Base-by-base conservation (phyloP, 495 filamentous ascomycete species). In the Lasiosphaeria ovina region DNA sequence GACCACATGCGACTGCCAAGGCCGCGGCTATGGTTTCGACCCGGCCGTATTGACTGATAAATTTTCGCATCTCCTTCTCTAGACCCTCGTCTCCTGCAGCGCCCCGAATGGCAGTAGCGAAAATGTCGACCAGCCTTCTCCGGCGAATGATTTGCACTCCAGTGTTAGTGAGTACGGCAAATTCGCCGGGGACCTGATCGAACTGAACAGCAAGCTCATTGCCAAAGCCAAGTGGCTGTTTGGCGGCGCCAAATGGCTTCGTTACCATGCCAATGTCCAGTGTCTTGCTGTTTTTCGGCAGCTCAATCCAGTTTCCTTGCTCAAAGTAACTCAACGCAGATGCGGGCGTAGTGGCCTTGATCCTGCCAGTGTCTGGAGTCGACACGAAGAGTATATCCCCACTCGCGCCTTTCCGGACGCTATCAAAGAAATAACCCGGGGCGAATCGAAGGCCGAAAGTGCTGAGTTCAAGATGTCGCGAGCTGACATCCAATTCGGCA, bases 181-280 rank as follows among this genome's bases (percentile, higher is more conserved):
- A 84, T 66, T 98, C 92, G 10, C 88, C 82, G 4, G 87, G 82
- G 0, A 85, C 78, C 33, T 90, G 81, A 66, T 98, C 95, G 62
- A 92, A 97, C 69, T 99, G 94, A 44, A 95, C 87, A 6, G 95
- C 92, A 60, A 96, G 77, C 71, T 99, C 94, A 65, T 99, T 99
- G 16, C 92, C 92, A 67, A 96, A 98, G 0, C 93, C 93, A 12
- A 83, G 72, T 9, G 94, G 90, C 17, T 82, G 83, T n/a, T 69
- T 68, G 0, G 83, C 76, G 12, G 91, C 90, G 14, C 83, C 80
- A 47, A 91, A 91, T 14, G 87, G 81, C 4, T 79, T 76, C 1
- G 89, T 89, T 44, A 89, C 84, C 6, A 92, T 74, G 3, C 92
- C 91, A 57, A 96, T 77, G 63, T 88, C 91, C 69, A 96, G 85